Conservation (phyloP, 805 yeast genomes). For the Candida adriatica region DNA sequence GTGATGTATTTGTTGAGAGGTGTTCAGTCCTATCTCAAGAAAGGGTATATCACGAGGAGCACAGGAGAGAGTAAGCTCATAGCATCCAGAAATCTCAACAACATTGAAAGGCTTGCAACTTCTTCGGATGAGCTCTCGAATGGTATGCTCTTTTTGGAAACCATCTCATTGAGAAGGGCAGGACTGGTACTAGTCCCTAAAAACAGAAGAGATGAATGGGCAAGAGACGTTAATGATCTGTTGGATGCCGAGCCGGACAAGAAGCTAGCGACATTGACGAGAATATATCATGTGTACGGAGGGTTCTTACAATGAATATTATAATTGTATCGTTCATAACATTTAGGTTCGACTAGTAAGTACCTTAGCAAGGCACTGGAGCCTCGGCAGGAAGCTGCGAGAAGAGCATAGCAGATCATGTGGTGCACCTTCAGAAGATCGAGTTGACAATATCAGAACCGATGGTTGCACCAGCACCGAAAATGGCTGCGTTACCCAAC, state of each 20-base stretch:
- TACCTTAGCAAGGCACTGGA: no score
- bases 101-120: slow-evolving; percentile 47
- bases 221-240: slow-evolving; percentile 56
- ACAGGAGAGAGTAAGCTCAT: slow-evolving; percentile 23
- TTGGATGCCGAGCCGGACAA: slow-evolving; percentile 33
- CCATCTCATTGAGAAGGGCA: slow-evolving; percentile 45
- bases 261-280: slow-evolving; percentile 38
- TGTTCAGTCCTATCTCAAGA: slow-evolving; percentile 24
- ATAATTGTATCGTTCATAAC: no score
- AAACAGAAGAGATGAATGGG: slow-evolving; percentile 46
- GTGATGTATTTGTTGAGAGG: slow-evolving; percentile 38
- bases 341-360: no score
- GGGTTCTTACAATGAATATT: no score
- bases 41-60: slow-evolving; percentile 27
- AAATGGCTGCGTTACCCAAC: slow-evolving; percentile 87
- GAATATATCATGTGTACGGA: slow-evolving; percentile 62
- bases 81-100: slow-evolving; percentile 42
- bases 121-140: slow-evolving; percentile 18
- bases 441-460: slow-evolving; percentile 79
- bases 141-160: slow-evolving; percentile 65
- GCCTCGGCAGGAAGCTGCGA: no score
- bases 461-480: slow-evolving; percentile 94
- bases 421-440: slow-evolving; percentile 49
- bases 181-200: slow-evolving; percentile 47
- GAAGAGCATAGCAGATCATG: not conserved